Evolutionary conservation across 331 rosid species (phyloP).

Genomic region (Cydonia oblonga): DNA sequence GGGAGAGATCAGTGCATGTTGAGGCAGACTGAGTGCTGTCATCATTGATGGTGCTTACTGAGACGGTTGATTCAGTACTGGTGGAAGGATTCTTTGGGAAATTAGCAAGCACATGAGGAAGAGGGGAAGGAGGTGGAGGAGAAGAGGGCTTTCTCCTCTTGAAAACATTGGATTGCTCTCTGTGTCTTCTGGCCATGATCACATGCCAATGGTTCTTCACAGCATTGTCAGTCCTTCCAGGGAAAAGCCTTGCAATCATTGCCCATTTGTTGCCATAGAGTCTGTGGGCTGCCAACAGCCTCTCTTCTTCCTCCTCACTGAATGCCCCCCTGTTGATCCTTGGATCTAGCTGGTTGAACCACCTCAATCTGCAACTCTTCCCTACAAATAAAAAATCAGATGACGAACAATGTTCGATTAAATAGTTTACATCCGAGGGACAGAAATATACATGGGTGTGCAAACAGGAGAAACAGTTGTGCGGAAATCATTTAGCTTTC

Average conservation of each 20-base stretch:
- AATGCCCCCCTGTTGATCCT: slow-evolving; percentile 55
- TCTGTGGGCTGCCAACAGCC: slow-evolving; percentile 42
- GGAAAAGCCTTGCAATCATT: slow-evolving; percentile 57
- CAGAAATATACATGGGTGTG: not conserved
- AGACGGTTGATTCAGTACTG: slow-evolving; percentile 37
- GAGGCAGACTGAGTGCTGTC: slow-evolving; percentile 27
- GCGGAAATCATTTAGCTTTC: not conserved
- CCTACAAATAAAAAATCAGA: slow-evolving; percentile 23
- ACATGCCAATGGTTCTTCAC: slow-evolving; percentile 87
- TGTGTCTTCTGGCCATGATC: slow-evolving; percentile 57
- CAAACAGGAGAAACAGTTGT: too few relatives aligned
- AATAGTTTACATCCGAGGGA: not conserved
- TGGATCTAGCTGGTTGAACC: slow-evolving; percentile 79
- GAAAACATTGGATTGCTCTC: slow-evolving; percentile 38
- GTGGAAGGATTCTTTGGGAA: slow-evolving; percentile 30
- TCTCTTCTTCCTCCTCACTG: slow-evolving; percentile 57
- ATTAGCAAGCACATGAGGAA: slow-evolving; percentile 8
- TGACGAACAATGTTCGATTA: not conserved
- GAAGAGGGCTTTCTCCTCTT: slow-evolving; percentile 39
- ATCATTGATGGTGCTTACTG: slow-evolving; percentile 41
- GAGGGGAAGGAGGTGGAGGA: not conserved
- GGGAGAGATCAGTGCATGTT: slow-evolving; percentile 49
- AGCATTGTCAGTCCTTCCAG: slow-evolving; percentile 76
- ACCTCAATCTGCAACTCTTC: slow-evolving; percentile 71
- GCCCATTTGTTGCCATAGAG: slow-evolving; percentile 80